These are phyloP conservation scores for Periconia sp. DNA, from an alignment of 2,329 filamentous ascomycete species.

Conservation along the genomic window DNA sequence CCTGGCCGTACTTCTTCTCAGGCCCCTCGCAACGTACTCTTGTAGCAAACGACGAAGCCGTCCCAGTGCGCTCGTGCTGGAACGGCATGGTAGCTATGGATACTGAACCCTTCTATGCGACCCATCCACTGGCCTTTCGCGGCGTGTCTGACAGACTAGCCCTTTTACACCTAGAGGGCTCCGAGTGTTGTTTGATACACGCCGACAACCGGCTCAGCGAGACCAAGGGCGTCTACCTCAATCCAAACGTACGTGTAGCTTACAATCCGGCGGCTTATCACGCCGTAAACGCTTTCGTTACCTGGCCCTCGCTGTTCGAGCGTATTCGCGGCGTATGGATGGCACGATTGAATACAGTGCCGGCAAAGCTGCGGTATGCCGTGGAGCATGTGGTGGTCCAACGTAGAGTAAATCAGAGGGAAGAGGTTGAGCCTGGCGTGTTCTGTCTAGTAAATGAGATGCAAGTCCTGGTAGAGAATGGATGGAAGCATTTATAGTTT, in stretches of 20 bases:
- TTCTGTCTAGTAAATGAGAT: conserved; percentile 42
- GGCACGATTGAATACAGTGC: conserved; percentile 2
- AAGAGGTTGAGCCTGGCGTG: conserved; percentile 10
- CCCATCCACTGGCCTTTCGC: conserved; percentile 60
- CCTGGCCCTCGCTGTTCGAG: background rate
- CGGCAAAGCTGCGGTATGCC: no score
- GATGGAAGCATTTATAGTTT: conserved; percentile 38
- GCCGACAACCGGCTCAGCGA: conserved; percentile 67
- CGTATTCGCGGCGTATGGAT: conserved; percentile 8
- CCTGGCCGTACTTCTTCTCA: conserved; percentile 65
- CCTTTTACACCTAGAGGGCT: conserved; percentile 69
- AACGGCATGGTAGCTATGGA: conserved; percentile 60
- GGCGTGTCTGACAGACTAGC: conserved; percentile 67
- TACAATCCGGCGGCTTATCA: conserved; percentile 55
- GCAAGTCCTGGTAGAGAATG: conserved; percentile 36
- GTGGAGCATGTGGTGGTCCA: no score
- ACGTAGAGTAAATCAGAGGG: conserved; percentile 4
- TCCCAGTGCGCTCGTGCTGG: conserved; percentile 69
- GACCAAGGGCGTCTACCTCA: conserved; percentile 66
- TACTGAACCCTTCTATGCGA: conserved; percentile 16
- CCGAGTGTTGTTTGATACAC: conserved; percentile 78
- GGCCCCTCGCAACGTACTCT: conserved; percentile 56
- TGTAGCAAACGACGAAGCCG: conserved; percentile 39
- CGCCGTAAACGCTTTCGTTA: background rate
- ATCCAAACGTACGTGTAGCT: conserved; percentile 70